Conservation (phyloP, 768 basidiomycete species). For the Macrolepiota fuliginosa region DNA sequence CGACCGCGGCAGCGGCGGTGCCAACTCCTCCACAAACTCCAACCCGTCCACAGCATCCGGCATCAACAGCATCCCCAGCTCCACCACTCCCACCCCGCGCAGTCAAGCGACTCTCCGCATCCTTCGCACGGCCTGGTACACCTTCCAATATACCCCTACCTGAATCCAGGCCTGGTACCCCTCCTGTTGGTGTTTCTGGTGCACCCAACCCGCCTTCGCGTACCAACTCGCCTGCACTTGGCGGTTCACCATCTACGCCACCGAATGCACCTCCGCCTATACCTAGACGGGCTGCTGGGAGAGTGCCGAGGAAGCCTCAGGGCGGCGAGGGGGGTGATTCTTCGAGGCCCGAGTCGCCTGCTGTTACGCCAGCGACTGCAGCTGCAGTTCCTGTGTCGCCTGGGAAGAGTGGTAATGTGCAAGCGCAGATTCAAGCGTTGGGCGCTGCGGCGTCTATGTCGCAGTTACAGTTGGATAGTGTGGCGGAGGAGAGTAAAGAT, state of each 20-base stretch:
- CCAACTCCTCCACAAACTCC: constrained; percentile 11
- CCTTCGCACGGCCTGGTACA: constrained; percentile 19
- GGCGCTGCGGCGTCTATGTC: background rate
- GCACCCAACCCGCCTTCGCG: constrained; percentile 25
- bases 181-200: constrained; percentile 18
- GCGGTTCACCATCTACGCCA: constrained; percentile 19
- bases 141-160: constrained; percentile 40
- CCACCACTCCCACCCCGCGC: constrained; percentile 9
- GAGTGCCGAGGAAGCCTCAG: constrained; percentile 33
- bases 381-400: constrained; percentile 4
- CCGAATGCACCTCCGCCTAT: constrained; percentile 50
- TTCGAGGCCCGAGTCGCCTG: constrained; percentile 28
- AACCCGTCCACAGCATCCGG: constrained; percentile 11
- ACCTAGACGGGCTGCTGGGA: constrained; percentile 62
- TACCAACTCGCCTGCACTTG: constrained; percentile 31
- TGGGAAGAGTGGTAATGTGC: constrained; percentile 1
- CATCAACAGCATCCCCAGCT: constrained; percentile 8
- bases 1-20: background rate
- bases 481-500: constrained; percentile 1
- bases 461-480: background rate
- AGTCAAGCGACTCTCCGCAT: constrained; percentile 12
- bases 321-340: constrained; percentile 15
- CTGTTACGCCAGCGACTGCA: constrained; percentile 12
- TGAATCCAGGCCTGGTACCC: constrained; percentile 42
- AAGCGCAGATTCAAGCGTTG: background rate